Conservation (phyloP, 768 basidiomycete species). For the Kwoniella pini region DNA sequence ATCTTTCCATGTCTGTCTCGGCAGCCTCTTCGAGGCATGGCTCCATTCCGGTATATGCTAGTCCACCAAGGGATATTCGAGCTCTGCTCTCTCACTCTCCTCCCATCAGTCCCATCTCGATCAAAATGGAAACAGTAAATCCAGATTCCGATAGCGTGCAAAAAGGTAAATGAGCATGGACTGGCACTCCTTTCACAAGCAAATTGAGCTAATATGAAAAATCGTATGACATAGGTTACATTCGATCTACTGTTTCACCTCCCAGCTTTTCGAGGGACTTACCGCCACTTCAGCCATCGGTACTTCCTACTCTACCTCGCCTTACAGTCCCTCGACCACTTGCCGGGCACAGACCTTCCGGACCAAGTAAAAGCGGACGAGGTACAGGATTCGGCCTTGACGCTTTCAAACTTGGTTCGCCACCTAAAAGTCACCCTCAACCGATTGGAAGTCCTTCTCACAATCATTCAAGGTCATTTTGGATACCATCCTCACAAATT, state of each 20-base stretch:
- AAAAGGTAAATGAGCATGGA: too few relatives aligned
- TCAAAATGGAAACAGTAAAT: neutral
- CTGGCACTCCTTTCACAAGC: too few relatives aligned
- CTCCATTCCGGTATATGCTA: neutral
- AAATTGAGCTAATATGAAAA: too few relatives aligned
- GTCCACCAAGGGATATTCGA: neutral
- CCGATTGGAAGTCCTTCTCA: neutral
- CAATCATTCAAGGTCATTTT: neutral
- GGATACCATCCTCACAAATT: neutral
- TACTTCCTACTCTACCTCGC: neutral
- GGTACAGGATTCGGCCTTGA: constrained; percentile 1
- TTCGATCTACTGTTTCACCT: too few relatives aligned
- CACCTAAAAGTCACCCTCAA: constrained; percentile 2
- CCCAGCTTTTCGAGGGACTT: neutral
- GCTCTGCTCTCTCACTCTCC: neutral
- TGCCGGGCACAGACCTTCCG: neutral
- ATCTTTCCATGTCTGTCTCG: neutral
- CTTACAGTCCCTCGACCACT: neutral
- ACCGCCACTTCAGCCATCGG: neutral
- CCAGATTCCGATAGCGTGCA: too few relatives aligned
- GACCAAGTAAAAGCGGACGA: neutral
- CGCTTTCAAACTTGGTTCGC: constrained; percentile 4
- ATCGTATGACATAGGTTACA: too few relatives aligned
- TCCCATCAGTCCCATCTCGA: neutral
- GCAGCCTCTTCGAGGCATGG: neutral